Percentiles rank a stretch among this genome's conserved stretches.
Conservation (phyloP, 352 stramenopile genomes). For the Hyaloperonospora arabidopsidis region DNA sequence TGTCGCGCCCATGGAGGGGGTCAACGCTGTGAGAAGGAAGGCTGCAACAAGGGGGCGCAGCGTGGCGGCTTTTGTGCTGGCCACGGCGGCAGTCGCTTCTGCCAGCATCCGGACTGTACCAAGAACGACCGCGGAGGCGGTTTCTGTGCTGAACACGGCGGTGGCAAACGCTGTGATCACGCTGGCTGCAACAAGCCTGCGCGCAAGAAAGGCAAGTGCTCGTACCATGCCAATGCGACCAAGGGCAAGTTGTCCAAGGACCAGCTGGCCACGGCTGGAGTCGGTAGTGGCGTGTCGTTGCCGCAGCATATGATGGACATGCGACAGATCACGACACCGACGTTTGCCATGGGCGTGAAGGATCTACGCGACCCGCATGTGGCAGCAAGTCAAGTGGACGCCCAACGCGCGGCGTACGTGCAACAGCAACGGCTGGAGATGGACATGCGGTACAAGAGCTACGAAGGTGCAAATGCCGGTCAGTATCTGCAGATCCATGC, state of each 20-base stretch:
- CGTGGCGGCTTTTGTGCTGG: conserved; percentile 80
- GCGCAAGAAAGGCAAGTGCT: conserved; percentile 84
- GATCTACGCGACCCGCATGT: conserved; percentile 33
- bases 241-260: conserved; percentile 66
- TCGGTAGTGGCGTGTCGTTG: conserved; percentile 10
- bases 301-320: conserved; percentile 77
- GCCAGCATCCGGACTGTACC: conserved; percentile 72
- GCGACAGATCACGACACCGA: conserved; percentile 67
- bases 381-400: conserved; percentile 17
- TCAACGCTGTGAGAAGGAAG: conserved; percentile 79
- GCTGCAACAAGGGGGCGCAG: conserved; percentile 83
- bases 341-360: conserved; percentile 41
- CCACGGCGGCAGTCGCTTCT: conserved; percentile 79
- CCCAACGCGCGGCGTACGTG: conserved; percentile 39
- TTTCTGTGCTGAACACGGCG: conserved; percentile 60
- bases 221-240: conserved; percentile 69
- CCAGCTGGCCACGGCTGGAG: conserved; percentile 17
- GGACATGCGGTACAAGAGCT: conserved; percentile 74
- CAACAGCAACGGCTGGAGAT: conserved; percentile 56
- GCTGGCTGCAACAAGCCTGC: conserved; percentile 67
- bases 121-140: conserved; percentile 81
- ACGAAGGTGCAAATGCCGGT: conserved; percentile 39
- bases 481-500: conserved; percentile 70
- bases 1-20: conserved; percentile 82
- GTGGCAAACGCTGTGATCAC: conserved; percentile 72